Evolutionary conservation across 805 yeast genomes (phyloP), one percentile per base, ranked within the genome.

Genomic region (Kuraishia hungarica): DNA sequence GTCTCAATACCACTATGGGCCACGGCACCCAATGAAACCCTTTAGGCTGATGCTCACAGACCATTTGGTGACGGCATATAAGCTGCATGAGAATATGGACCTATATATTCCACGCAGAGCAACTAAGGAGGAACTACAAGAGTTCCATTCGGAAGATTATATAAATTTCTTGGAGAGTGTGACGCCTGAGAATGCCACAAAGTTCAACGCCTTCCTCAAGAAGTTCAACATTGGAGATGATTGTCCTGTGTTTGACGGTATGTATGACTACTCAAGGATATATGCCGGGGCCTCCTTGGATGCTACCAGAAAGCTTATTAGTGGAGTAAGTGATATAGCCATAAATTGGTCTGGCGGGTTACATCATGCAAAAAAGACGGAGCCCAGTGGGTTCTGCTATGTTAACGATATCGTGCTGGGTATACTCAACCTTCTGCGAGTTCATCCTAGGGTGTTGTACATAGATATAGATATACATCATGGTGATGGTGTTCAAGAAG

Each of bases 401-500:
- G 86, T 91, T 50, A 93, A 93, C 71, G 98, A 93, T 72, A 93
- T 93, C 59, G 98, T 91, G 1, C 74, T 93, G 51, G 90, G 96
- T 51, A 89, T 92, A 49, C 75, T 93, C 58, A 90, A 93, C 67
- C 76, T 93, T 48, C 74, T 93, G 58, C 75, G 97, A 54, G 90
- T 89, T 60, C 97, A 92, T 70, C 94, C 97, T 48, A 80, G 98
- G 60, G 97, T 93, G 7, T 76, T 93, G 67, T 93, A 93, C 68
- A 88, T 93, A 54, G 98, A 93, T 70, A 92, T 91, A 55, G 98
- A 93, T 69, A 81, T 93, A 15, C 98, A 93, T 69, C 98, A 93
- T 66, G 98, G 98, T 50, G 98, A 93, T 70, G 98, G 98, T 60
- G 98, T 93, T 20, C 97, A 93, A 69, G 98, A 93, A 70, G 97